Percentiles rank a stretch among this genome's conserved stretches.
These are phyloP conservation scores for Cercophora newfieldiana DNA, from an alignment of 495 filamentous ascomycete species.

Conservation along the genomic window DNA sequence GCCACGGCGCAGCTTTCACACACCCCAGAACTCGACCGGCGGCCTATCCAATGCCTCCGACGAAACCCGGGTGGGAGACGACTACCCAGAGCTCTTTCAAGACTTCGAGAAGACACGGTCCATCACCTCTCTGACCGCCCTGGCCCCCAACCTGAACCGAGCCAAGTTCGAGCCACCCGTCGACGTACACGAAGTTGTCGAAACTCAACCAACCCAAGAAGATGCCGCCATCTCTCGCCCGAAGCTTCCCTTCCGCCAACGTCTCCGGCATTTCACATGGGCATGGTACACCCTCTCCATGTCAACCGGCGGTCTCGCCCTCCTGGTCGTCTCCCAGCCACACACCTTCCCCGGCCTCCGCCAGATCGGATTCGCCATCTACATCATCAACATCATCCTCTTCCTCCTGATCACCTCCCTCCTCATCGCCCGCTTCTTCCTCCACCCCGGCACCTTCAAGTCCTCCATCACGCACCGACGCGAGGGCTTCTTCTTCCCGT, in stretches of 20 bases:
- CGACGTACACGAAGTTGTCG: not conserved
- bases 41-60: constrained; percentile 7
- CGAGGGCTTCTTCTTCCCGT: constrained; percentile 68
- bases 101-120: constrained; percentile 8
- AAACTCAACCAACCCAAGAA: not conserved
- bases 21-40: constrained; percentile 7
- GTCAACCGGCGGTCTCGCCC: constrained; percentile 66
- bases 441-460: constrained; percentile 52
- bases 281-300: constrained; percentile 71
- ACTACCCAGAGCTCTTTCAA: constrained; percentile 6
- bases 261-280: constrained; percentile 70
- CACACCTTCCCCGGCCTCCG: constrained; percentile 58
- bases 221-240: constrained; percentile 11
- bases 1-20: constrained; percentile 4
- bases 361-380: constrained; percentile 62
- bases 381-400: constrained; percentile 62
- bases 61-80: not conserved
- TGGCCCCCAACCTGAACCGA: constrained; percentile 12
- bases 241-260: constrained; percentile 26
- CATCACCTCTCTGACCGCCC: constrained; percentile 7
- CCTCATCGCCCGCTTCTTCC: constrained; percentile 58
- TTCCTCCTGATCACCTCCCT: constrained; percentile 55
- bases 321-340: constrained; percentile 60
- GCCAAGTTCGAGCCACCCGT: not conserved
- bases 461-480: constrained; percentile 60